phyloP scores from a whole-genome alignment of 2,329 filamentous ascomycete species.

The Lachnellula cervina region DNA sequence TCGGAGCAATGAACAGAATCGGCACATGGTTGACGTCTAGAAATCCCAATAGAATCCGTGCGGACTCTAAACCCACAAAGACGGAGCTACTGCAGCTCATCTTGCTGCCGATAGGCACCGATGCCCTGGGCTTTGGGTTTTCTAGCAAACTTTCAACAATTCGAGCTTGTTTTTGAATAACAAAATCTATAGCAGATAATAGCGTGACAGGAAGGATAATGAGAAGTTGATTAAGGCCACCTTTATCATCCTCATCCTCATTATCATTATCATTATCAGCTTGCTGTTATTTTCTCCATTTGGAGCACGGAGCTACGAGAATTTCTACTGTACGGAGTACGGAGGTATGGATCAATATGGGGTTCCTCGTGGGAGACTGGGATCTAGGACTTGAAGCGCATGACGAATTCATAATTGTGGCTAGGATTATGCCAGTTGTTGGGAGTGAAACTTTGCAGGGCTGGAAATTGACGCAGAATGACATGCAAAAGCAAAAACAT shows the following conservation, averaged over 20 bases:
- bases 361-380: slow-evolving; percentile 22
- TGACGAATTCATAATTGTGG: slow-evolving; percentile 16
- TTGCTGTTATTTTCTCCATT: too few species aligned
- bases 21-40: slow-evolving; percentile 12
- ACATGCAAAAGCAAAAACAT: slow-evolving; percentile 10
- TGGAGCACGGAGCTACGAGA: too few species aligned
- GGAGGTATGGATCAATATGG: neutral
- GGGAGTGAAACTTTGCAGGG: slow-evolving; percentile 15
- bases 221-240: too few species aligned
- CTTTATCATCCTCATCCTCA: too few species aligned
- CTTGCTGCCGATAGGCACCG: slow-evolving; percentile 28
- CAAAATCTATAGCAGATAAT: too few species aligned
- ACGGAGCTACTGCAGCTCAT: slow-evolving; percentile 31
- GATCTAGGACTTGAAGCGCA: slow-evolving; percentile 15
- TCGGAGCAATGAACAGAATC: slow-evolving; percentile 4
- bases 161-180: neutral
- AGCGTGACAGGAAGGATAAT: too few species aligned
- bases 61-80: slow-evolving; percentile 16
- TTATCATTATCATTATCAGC: too few species aligned
- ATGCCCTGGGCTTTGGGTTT: slow-evolving; percentile 18
- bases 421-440: slow-evolving; percentile 13
- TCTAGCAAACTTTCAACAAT: slow-evolving; percentile 13
- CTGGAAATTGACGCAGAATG: slow-evolving; percentile 15
- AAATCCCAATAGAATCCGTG: slow-evolving; percentile 17
- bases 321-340: too few species aligned